Conservation (phyloP, 768 basidiomycete genomes). For the Mycena floridula region DNA sequence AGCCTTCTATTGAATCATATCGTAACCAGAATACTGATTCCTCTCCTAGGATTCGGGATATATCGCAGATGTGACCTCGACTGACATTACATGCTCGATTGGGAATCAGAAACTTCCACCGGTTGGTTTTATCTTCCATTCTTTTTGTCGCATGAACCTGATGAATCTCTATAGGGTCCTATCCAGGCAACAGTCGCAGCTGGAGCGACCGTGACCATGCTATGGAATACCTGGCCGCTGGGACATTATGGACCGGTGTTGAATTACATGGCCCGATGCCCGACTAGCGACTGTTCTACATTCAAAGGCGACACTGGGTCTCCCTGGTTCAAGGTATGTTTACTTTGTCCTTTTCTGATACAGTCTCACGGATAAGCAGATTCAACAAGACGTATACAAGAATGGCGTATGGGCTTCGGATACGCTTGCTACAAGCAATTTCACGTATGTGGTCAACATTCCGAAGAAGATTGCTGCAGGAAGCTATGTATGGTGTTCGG, state of each 20-base stretch:
- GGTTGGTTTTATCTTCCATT: slow-evolving; percentile 10
- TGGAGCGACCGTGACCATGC: slow-evolving; percentile 25
- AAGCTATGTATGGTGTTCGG: slow-evolving; percentile 22
- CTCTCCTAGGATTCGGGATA: slow-evolving; percentile 27
- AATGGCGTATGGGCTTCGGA: slow-evolving; percentile 33
- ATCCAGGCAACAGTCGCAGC: slow-evolving; percentile 29
- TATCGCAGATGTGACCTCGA: slow-evolving; percentile 23
- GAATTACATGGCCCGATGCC: slow-evolving; percentile 34
- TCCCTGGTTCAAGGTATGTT: slow-evolving; percentile 31
- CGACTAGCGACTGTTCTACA: slow-evolving; percentile 25
- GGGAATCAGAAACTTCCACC: slow-evolving; percentile 30
- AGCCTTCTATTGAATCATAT: neutral
- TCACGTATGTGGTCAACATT: slow-evolving; percentile 29
- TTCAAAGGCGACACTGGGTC: slow-evolving; percentile 29
- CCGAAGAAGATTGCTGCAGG: slow-evolving; percentile 31
- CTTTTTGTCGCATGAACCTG: too few species aligned
- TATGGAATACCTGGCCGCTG: slow-evolving; percentile 35
- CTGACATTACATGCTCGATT: slow-evolving; percentile 31
- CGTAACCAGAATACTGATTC: neutral
- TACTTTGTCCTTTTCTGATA: neutral
- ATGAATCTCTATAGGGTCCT: slow-evolving; percentile 19
- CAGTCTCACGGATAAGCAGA: slow-evolving; percentile 12
- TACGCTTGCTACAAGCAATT: slow-evolving; percentile 25
- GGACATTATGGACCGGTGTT: slow-evolving; percentile 34
- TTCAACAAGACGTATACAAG: slow-evolving; percentile 27